A percentile compares a stretch with the other conserved stretches of the same genome.
Conservation (phyloP, 305 asterid species). For the Rubia peregrina region DNA sequence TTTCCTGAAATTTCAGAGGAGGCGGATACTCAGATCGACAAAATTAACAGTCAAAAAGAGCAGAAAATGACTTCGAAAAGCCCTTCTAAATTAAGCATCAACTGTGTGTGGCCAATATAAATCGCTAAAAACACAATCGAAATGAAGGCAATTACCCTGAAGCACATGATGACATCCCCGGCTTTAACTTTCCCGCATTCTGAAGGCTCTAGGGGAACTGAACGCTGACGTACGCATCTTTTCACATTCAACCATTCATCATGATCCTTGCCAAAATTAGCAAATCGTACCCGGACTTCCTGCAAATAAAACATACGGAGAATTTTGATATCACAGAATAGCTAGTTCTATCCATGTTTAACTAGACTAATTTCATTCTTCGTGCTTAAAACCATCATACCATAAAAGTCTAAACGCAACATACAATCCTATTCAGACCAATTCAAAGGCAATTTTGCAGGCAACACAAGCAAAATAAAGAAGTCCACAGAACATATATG, state of each 20-base stretch:
- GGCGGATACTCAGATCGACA: not conserved
- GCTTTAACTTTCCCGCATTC: slow-evolving; percentile 56
- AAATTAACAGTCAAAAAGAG: not conserved
- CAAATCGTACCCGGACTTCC: slow-evolving; percentile 75
- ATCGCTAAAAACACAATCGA: not conserved
- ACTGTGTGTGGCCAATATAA: not conserved
- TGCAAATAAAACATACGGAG: slow-evolving; percentile 20
- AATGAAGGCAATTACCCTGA: slow-evolving; percentile 40
- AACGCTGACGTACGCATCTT: slow-evolving; percentile 60
- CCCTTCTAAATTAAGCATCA: not conserved
- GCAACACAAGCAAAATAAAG: not conserved
- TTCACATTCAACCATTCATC: slow-evolving; percentile 78
- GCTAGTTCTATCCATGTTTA: not conserved
- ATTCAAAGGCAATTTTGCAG: not conserved
- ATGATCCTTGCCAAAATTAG: slow-evolving; percentile 61
- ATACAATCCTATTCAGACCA: not conserved
- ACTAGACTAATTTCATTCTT: not conserved
- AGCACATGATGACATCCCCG: slow-evolving; percentile 74
- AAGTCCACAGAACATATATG: not conserved
- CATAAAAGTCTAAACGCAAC: not conserved
- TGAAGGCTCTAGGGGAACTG: slow-evolving; percentile 58
- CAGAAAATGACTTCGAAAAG: not conserved
- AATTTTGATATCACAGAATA: not conserved
- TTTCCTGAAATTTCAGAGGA: no score
- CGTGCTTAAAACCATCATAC: not conserved